Percentiles rank a stretch among this genome's conserved stretches.
Conservation (phyloP, 768 basidiomycete species). For the Agaricus sinodeliciosus region DNA sequence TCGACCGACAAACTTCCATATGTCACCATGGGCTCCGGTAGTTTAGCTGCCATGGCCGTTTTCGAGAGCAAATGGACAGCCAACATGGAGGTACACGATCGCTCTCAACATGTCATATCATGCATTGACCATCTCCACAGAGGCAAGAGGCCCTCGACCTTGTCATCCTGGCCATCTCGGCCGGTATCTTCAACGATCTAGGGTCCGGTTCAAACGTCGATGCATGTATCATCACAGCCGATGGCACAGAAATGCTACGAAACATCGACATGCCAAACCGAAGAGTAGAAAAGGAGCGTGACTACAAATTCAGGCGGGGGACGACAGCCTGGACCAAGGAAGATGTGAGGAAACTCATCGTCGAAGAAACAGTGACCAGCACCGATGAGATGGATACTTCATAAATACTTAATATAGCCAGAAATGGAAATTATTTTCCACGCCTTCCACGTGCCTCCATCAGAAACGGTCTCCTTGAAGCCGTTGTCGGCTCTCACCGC, state of each 20-base stretch:
- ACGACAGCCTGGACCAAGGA: slow-evolving; percentile 90
- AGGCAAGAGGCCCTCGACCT: slow-evolving; percentile 75
- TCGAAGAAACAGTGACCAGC: slow-evolving; percentile 58
- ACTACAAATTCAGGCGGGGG: slow-evolving; percentile 70
- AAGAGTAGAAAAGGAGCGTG: slow-evolving; percentile 70
- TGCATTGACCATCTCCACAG: slow-evolving; percentile 28
- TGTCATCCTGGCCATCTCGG: slow-evolving; percentile 81
- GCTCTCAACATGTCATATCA: neutral
- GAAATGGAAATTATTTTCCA: neutral
- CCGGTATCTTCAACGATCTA: slow-evolving; percentile 99
- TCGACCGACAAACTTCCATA: slow-evolving; percentile 98
- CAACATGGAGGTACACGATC: slow-evolving; percentile 62
- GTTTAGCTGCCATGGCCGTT: slow-evolving; percentile 95
- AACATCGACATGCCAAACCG: slow-evolving; percentile 92
- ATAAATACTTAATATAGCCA: slow-evolving; percentile 25
- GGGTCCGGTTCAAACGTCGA: slow-evolving; percentile 99
- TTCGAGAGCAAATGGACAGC: slow-evolving; percentile 86
- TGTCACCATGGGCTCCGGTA: slow-evolving; percentile 98
- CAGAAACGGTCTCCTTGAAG: no score
- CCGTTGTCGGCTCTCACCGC: no score
- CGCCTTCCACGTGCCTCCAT: no score
- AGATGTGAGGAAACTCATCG: slow-evolving; percentile 62
- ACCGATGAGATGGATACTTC: slow-evolving; percentile 82
- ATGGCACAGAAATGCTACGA: slow-evolving; percentile 85
- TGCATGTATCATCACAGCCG: slow-evolving; percentile 88